A percentile compares a stretch with the other conserved stretches of the same genome.
phyloP scores from a whole-genome alignment of 257 asterid genomes.

The Lycium ferocissimum region DNA sequence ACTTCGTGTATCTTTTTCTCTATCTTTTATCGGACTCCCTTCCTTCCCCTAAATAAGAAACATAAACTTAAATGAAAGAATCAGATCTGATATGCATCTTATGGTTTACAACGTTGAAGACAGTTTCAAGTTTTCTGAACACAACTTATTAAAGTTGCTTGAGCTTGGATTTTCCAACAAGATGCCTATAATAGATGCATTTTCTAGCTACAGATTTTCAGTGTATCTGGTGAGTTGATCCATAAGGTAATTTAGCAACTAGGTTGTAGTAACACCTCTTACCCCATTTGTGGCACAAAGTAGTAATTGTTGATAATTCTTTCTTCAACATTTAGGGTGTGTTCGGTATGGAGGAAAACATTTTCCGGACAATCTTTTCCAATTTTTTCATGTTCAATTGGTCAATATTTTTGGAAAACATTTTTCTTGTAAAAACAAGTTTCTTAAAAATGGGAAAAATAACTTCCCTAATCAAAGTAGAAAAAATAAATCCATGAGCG shows the following conservation, averaged over 20 bases:
- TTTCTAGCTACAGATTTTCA: background rate
- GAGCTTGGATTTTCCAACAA: background rate
- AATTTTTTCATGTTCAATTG: too few species aligned
- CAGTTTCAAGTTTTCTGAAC: background rate
- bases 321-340: background rate
- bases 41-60: background rate
- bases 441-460: too few species aligned
- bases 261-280: background rate
- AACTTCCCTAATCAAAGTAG: too few species aligned
- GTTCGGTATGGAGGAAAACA: too few species aligned
- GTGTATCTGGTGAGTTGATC: background rate
- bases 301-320: background rate
- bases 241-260: background rate
- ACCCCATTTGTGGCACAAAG: background rate
- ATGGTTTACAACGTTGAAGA: background rate
- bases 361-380: too few species aligned
- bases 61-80: background rate
- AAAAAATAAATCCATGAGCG: too few species aligned
- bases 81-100: too few species aligned
- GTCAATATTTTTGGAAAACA: too few species aligned
- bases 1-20: background rate
- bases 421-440: too few species aligned
- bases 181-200: background rate
- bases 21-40: background rate
- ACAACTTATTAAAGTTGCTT: background rate